phyloP scores from a whole-genome alignment of 2,329 filamentous ascomycete genomes.

The Penicillium digitatum region DNA sequence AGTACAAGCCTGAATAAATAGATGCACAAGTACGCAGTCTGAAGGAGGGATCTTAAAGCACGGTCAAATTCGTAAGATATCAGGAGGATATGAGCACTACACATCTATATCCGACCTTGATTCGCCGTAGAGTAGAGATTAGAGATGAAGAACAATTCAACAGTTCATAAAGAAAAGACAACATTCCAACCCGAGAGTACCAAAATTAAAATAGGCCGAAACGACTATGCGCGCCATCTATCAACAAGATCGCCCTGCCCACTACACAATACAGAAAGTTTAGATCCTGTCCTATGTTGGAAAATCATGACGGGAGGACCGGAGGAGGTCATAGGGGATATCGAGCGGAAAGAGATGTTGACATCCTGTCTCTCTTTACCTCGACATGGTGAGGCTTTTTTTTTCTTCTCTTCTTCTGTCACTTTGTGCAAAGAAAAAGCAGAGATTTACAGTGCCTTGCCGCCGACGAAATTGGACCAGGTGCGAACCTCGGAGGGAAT shows the following conservation, averaged over 20 bases:
- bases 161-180: slow-evolving; percentile 1
- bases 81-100: background rate
- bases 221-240: slow-evolving; percentile 30
- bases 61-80: background rate
- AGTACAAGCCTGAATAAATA: background rate
- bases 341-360: slow-evolving; percentile 1
- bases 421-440: slow-evolving; percentile 16
- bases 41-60: slow-evolving; percentile 2
- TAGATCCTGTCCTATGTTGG: background rate
- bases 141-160: background rate
- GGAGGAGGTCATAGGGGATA: slow-evolving; percentile 5
- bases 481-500: slow-evolving; percentile 86
- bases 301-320: slow-evolving; percentile 6
- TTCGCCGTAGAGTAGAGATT: slow-evolving; percentile 7
- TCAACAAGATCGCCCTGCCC: slow-evolving; percentile 28
- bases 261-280: slow-evolving; percentile 24
- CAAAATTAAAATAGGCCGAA: slow-evolving; percentile 10
- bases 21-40: background rate
- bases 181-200: slow-evolving; percentile 7
- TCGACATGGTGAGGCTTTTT: slow-evolving; percentile 9
- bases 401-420: slow-evolving; percentile 3
- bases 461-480: slow-evolving; percentile 94
- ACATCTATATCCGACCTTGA: background rate
- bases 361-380: background rate
- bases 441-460: slow-evolving; percentile 47